A percentile compares a stretch with the other conserved stretches of the same genome.
Conservation (phyloP, 169 alveolate species). For the Plasmodium coatneyi region DNA sequence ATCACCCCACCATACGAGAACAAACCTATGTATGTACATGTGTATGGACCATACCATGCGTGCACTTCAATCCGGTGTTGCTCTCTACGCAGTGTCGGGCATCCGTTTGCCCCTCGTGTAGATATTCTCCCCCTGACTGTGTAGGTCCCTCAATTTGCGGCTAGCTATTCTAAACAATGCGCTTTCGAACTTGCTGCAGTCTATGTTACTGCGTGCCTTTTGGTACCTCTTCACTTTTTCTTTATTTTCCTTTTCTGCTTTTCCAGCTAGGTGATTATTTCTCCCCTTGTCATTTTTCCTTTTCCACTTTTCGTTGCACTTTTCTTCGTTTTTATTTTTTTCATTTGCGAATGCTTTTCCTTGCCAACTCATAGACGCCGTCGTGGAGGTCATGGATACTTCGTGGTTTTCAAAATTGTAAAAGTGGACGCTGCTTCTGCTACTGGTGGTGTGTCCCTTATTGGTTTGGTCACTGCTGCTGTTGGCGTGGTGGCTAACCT, state of each 20-base stretch:
- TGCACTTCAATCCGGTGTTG: neutral
- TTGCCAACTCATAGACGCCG: slow-evolving; percentile 20
- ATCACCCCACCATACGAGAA: neutral
- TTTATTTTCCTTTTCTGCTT: neutral
- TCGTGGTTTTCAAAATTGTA: slow-evolving; percentile 23
- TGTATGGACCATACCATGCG: neutral
- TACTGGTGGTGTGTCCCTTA: neutral
- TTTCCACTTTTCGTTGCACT: neutral
- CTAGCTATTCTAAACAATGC: neutral
- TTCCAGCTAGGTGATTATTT: neutral
- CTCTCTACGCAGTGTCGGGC: neutral
- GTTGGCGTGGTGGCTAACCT: neutral
- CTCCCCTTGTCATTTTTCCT: neutral
- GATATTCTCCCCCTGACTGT: neutral
- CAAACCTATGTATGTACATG: neutral
- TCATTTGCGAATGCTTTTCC: neutral
- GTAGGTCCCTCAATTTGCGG: neutral
- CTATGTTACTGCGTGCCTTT: neutral
- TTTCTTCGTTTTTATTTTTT: neutral
- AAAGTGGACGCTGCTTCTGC: neutral
- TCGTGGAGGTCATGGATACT: slow-evolving; percentile 50
- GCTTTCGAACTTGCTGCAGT: neutral
- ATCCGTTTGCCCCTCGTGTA: neutral
- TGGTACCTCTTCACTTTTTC: neutral
- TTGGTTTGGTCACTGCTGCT: neutral